These are phyloP conservation scores for Platanus orientalis DNA, from an alignment of 164 flowering plant species.

Conservation along the genomic window DNA sequence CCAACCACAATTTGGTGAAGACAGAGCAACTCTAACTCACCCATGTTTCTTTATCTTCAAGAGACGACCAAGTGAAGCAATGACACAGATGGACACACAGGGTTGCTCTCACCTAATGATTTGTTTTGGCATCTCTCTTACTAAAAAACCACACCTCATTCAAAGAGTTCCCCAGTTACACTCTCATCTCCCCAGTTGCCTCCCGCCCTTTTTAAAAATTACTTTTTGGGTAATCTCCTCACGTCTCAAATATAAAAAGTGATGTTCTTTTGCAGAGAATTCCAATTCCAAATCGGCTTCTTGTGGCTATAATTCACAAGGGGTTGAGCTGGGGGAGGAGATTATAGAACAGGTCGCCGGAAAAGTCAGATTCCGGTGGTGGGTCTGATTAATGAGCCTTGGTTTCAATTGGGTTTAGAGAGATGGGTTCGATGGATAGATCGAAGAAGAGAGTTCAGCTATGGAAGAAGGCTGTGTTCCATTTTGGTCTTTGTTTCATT, in stretches of 20 bases:
- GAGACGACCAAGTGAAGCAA: too few relatives aligned
- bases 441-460: constrained; percentile 70
- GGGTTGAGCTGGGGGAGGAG: not conserved
- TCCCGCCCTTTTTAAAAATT: too few relatives aligned
- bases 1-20: constrained; percentile 54
- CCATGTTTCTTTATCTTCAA: too few relatives aligned
- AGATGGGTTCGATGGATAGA: constrained; percentile 57
- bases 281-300: not conserved
- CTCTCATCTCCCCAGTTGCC: constrained; percentile 5
- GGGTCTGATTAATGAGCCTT: not conserved
- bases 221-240: too few relatives aligned
- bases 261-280: not conserved
- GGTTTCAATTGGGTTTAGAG: not conserved
- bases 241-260: too few relatives aligned
- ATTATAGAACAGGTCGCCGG: not conserved
- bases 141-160: too few relatives aligned
- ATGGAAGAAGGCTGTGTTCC: constrained; percentile 80
- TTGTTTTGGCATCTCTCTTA: constrained; percentile 4
- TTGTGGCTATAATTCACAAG: not conserved
- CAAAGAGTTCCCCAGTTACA: constrained; percentile 12
- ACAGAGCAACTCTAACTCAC: constrained; percentile 16
- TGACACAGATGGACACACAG: constrained; percentile 4
- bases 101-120: constrained; percentile 4
- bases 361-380: not conserved
- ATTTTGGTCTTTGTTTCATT: constrained; percentile 73